Conservation (phyloP, 108 stramenopile species). For the Chaetoceros muelleri region DNA sequence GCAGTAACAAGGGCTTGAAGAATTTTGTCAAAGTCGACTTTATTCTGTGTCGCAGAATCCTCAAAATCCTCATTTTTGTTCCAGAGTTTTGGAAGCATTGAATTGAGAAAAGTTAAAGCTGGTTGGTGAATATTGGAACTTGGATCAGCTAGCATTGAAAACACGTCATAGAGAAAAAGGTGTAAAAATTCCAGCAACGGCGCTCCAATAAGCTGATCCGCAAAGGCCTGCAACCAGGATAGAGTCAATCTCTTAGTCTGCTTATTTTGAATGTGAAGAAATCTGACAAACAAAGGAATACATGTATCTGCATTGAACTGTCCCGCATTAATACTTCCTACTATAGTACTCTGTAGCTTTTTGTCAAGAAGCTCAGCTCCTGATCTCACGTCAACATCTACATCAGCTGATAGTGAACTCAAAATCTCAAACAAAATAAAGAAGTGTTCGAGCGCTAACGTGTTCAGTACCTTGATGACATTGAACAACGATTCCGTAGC, state of each 20-base stretch:
- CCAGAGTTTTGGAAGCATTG: constrained; percentile 71
- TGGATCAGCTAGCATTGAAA: constrained; percentile 83
- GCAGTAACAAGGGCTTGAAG: constrained; percentile 70
- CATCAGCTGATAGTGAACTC: constrained; percentile 68
- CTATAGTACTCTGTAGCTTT: constrained; percentile 74
- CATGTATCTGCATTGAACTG: constrained; percentile 70
- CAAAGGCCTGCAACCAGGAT: constrained; percentile 76
- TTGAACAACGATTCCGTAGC: constrained; percentile 81
- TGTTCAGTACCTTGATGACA: constrained; percentile 73
- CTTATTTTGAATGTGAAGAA: constrained; percentile 83
- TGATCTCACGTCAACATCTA: constrained; percentile 66
- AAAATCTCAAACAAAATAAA: constrained; percentile 85
- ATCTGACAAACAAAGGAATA: constrained; percentile 78
- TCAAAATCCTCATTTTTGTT: constrained; percentile 49
- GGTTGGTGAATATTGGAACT: constrained; percentile 68
- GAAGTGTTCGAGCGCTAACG: constrained; percentile 73
- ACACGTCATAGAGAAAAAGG: constrained; percentile 69
- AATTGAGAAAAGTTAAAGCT: constrained; percentile 72
- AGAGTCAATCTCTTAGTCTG: constrained; percentile 73
- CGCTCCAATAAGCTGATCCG: constrained; percentile 70
- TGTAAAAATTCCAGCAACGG: constrained; percentile 78
- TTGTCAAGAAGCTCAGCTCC: constrained; percentile 76
- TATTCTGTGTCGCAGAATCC: constrained; percentile 34
- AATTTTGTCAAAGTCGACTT: constrained; percentile 82
- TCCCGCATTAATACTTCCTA: constrained; percentile 72